Evolutionary conservation across 148 eudicot species (phyloP).

Genomic region (Arbutus unedo): DNA sequence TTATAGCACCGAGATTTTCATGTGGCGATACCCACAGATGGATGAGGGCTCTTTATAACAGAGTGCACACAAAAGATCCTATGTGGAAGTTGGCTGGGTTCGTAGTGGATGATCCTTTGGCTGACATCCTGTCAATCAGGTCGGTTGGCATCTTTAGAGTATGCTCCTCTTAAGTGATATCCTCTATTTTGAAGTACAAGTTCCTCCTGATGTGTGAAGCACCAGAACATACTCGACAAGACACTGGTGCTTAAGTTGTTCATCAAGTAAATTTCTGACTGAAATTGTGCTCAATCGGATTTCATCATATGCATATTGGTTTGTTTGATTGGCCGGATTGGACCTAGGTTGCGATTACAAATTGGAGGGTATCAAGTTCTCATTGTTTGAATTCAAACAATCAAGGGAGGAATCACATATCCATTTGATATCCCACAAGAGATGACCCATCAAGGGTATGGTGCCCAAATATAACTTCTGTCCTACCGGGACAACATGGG

Average conservation of each 20-base stretch:
- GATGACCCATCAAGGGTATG: neutral
- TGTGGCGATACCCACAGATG: conserved; percentile 61
- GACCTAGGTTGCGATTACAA: neutral
- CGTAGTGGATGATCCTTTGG: conserved; percentile 78
- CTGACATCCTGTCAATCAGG: conserved; percentile 69
- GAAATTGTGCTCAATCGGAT: neutral
- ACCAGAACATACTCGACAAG: too few species aligned
- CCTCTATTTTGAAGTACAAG: neutral
- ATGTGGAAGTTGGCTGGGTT: conserved; percentile 90
- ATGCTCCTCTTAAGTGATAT: neutral
- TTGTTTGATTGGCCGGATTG: neutral
- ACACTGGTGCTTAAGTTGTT: neutral
- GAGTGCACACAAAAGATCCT: conserved; percentile 73
- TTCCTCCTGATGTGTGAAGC: too few species aligned
- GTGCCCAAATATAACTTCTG: neutral
- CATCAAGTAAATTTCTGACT: neutral
- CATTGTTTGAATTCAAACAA: neutral
- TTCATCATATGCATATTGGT: neutral
- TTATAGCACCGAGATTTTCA: conserved; percentile 70
- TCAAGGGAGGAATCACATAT: neutral
- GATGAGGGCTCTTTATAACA: conserved; percentile 93
- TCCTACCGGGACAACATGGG: neutral
- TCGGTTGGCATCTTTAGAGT: conserved; percentile 17
- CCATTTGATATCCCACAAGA: neutral
- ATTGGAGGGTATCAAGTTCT: neutral